Base-by-base conservation (phyloP, 2,329 filamentous ascomycete genomes). In the Colletotrichum cuscutae region DNA sequence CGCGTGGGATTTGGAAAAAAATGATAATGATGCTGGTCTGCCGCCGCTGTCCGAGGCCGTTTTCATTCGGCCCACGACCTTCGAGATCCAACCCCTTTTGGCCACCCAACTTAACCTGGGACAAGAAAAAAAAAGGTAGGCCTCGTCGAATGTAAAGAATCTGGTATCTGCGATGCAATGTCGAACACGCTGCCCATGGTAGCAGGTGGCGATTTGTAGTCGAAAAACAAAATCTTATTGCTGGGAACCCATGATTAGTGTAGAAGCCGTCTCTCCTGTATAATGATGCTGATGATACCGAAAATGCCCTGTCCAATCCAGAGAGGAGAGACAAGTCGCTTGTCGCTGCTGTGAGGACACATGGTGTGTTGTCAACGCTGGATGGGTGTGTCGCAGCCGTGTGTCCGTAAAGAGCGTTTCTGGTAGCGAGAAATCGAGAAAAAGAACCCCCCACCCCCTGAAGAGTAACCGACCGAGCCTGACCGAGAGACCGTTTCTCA, bases 121-220 rank as follows among this genome's bases (percentile, higher is more conserved):
- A 49, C 64, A 15, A 59, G 46, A 52, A 54, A 60, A n/a, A 61
- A 52, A 30, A 59, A 66, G 57, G 22, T 15, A 19, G 58, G n/a
- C 53, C 65, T 68, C 28, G 19, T 58, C 52, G 22, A 46, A 72
- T 57, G 28, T 67, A 19, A 37, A 9, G 60, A 69, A 54, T 60
- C 35, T 66, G 71, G 67, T 65, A 62, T 69, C 70, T 60, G 69
- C 30, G 52, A 68, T 52, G 70, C 69, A 60, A 46, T 72, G 63
- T 42, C 52, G 24, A 72, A 67, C 57, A 32, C 26, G 58, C 71
- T 68, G 64, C 73, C 71, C 71, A 74, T 75, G 71, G 64, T 74
- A 66, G 73, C 71, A 72, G 63, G 59, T 35, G 58, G 37, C 42
- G 66, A 32, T 46, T 46, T 73, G 69, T 62, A 54, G 52, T 71